Base-by-base conservation (phyloP, 352 stramenopile species). In the Elongisporangium undulatum region DNA sequence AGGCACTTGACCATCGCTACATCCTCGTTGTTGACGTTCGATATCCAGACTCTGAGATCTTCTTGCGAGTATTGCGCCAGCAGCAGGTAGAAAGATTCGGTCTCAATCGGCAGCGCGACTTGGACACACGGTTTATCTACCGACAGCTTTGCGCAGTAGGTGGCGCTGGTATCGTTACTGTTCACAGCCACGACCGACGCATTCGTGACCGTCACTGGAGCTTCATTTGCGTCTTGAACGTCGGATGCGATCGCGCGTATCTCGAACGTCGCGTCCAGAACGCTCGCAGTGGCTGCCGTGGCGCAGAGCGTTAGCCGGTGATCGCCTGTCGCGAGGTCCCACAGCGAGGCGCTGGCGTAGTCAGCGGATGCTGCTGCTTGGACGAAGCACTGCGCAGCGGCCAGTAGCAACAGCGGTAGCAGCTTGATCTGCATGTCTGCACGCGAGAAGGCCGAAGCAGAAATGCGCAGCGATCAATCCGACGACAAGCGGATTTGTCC, bases 91-190 rank as follows among this genome's bases (percentile, higher is more conserved):
- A 19, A 16, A 3, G 53, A 49, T 15, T 45, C 38, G 22, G 2
- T 23, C 1, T 22, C 19, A 49, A 61, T 51, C 21, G 48, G 21
- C 26, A 61, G 29, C 26, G 26, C 9, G 2, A 49, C 59, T 16
- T 39, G n/a, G 5, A 65, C 59, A 9, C 59, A 65, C 10, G 29
- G 29, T 2, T 39, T 10, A 21, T 53, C 23, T 17, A 4, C 34
- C 41, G 49, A n/a, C 34, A 65, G 51, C n/a, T 65, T 50, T 7
- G 49, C 59, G 17, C 53, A 53, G 34, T 65, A 65, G 45, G 52
- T 53, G 12, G 24, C 8, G 16, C 29, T 39, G 6, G 29, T 39
- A 9, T 39, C 29, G 29, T 39, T 51, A 21, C 12, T 20, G 9
- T 15, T 34, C 17, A 55, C 51, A 10, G 20, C 5, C 23, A 55